A percentile compares a stretch with the other conserved stretches of the same genome.
Conservation (phyloP, 352 stramenopile genomes). For the Globisporangium recalcitrans region DNA sequence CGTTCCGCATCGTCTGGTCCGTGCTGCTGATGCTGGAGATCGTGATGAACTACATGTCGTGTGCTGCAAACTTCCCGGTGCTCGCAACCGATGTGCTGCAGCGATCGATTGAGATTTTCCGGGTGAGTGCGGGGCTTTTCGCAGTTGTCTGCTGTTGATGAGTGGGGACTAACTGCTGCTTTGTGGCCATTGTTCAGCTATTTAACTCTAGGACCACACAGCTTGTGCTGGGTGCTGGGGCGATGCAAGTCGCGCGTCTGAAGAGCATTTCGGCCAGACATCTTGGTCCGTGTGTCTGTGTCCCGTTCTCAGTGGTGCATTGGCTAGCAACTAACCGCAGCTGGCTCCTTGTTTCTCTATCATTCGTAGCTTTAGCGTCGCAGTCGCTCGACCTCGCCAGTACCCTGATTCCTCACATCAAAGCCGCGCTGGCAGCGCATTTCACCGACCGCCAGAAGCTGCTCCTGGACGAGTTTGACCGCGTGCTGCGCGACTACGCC, state of each 20-base stretch:
- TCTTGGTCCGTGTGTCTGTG: slow-evolving; percentile 51
- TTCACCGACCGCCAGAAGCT: slow-evolving; percentile 93
- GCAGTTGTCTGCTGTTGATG: background rate
- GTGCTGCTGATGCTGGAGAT: slow-evolving; percentile 94
- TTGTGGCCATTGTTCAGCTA: slow-evolving; percentile 46
- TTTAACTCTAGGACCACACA: slow-evolving; percentile 96
- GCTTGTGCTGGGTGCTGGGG: slow-evolving; percentile 93
- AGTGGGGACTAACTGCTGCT: slow-evolving; percentile 9
- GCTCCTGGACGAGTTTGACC: slow-evolving; percentile 95
- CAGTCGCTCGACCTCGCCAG: slow-evolving; percentile 94
- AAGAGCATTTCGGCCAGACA: slow-evolving; percentile 97
- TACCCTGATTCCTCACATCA: slow-evolving; percentile 93
- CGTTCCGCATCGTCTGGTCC: slow-evolving; percentile 95
- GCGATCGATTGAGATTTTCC: slow-evolving; percentile 90
- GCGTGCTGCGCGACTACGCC: slow-evolving; percentile 91
- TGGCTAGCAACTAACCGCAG: background rate
- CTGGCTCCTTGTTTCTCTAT: background rate
- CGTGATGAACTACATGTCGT: slow-evolving; percentile 93
- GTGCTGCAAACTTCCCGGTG: slow-evolving; percentile 91
- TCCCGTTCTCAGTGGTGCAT: background rate
- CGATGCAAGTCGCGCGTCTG: slow-evolving; percentile 94
- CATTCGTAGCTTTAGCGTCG: slow-evolving; percentile 84
- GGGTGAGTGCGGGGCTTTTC: slow-evolving; percentile 31
- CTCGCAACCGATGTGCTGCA: slow-evolving; percentile 93
- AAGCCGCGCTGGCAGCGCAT: slow-evolving; percentile 92